Evolutionary conservation across 2,329 filamentous ascomycete species (phyloP).

Genomic region (Pseudocercospora vitis): DNA sequence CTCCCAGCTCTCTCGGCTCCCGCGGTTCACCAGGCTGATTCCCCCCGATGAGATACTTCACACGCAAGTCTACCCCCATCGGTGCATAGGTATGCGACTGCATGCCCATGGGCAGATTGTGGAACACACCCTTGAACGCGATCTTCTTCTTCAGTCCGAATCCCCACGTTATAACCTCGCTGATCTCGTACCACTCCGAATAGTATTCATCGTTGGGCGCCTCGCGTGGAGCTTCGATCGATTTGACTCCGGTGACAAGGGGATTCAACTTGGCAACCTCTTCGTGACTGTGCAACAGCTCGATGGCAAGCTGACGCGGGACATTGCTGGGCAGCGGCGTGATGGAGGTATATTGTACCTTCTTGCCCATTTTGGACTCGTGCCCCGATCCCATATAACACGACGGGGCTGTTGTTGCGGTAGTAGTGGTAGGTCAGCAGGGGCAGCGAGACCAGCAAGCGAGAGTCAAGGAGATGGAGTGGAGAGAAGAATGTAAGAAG

Average conservation of each 20-base stretch:
- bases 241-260: slow-evolving; percentile 63
- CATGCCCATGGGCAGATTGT: slow-evolving; percentile 69
- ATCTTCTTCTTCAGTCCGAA: slow-evolving; percentile 67
- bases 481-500: neutral
- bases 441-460: neutral
- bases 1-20: slow-evolving; percentile 62
- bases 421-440: neutral
- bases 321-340: slow-evolving; percentile 70
- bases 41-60: slow-evolving; percentile 66
- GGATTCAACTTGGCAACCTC: slow-evolving; percentile 72
- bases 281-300: slow-evolving; percentile 69
- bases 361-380: slow-evolving; percentile 48
- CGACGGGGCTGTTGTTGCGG: neutral
- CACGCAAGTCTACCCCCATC: slow-evolving; percentile 65
- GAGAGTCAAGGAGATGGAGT: neutral
- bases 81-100: slow-evolving; percentile 72
- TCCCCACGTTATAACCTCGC: slow-evolving; percentile 66
- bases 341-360: slow-evolving; percentile 65
- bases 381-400: slow-evolving; percentile 2
- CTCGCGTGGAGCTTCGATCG: slow-evolving; percentile 66
- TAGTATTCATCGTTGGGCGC: slow-evolving; percentile 68
- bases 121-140: slow-evolving; percentile 69
- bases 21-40: slow-evolving; percentile 68
- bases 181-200: slow-evolving; percentile 73
- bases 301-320: slow-evolving; percentile 68